phyloP scores from a whole-genome alignment of 495 filamentous ascomycete species.

The Sordaria brevicollis region DNA sequence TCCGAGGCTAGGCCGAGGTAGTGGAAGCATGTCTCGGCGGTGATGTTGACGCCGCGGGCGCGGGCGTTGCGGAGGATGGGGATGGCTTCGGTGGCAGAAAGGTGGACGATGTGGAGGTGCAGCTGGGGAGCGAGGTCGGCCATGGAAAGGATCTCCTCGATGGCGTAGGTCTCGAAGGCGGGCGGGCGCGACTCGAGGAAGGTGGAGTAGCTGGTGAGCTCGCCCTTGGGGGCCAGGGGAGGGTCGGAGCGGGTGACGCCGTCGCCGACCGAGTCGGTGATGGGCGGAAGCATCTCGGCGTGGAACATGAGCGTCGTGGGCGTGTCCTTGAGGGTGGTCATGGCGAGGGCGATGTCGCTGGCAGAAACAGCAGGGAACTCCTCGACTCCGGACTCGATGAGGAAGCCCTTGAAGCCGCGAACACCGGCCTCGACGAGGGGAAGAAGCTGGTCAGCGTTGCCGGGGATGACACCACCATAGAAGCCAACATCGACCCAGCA shows the following conservation, averaged over 20 bases:
- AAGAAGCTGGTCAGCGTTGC: constrained; percentile 71
- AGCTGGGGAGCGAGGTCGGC: constrained; percentile 74
- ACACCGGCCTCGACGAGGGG: constrained; percentile 77
- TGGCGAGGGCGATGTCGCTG: constrained; percentile 65
- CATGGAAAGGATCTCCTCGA: constrained; percentile 74
- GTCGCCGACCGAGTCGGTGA: constrained; percentile 71
- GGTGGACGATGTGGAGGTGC: constrained; percentile 87
- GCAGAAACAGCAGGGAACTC: constrained; percentile 89
- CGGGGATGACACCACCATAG: constrained; percentile 91
- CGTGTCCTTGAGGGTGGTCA: constrained; percentile 62
- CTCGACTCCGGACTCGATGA: constrained; percentile 93
- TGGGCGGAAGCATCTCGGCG: constrained; percentile 93
- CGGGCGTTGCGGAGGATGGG: constrained; percentile 76
- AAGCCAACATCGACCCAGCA: constrained; percentile 99
- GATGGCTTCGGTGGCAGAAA: constrained; percentile 88
- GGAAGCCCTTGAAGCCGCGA: constrained; percentile 92
- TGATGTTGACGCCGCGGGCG: constrained; percentile 73
- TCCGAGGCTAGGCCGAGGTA: constrained; percentile 90
- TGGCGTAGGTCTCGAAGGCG: constrained; percentile 83
- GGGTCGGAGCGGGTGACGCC: constrained; percentile 61
- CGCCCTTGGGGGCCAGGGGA: constrained; percentile 63
- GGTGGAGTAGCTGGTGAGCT: constrained; percentile 72
- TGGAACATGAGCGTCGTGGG: constrained; percentile 96
- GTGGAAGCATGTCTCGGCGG: constrained; percentile 97
- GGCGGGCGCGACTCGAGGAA: constrained; percentile 88